Base-by-base conservation (phyloP, 2,329 filamentous ascomycete genomes). In the Penicillium sumatraense region DNA sequence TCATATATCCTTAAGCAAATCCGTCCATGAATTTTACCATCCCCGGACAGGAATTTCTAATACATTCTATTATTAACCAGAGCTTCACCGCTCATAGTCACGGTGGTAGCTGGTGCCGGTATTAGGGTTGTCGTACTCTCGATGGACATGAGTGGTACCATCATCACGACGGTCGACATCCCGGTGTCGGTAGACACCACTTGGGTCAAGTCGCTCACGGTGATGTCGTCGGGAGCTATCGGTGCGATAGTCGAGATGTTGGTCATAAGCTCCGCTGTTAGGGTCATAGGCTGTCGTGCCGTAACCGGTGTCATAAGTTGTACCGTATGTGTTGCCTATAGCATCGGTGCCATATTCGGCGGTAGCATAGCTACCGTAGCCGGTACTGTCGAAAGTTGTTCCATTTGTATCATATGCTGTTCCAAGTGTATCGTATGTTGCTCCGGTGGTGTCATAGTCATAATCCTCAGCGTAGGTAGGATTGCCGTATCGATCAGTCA, bases 51-150 rank as follows among this genome's bases (percentile, higher is more conserved):
- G 27, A 18, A 36, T 42, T 42, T 5, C 7, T 44, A 27, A 26
- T 27, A 44, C 29, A 23, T n/a, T 2, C 23, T 10, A 14, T 6
- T 14, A 44, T 14, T 14, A 16, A 7, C 24, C 20, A 16, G n/a
- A 11, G 20, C 24, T 46, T 56, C 61, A 67, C 29, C 65, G 58
- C 54, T 72, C 68, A 57, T 69, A 71, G 49, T 72, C 70, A 20
- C 68, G 62, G 40, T 71, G 68, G 54, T 71, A 71, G 49, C 63
- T 68, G 33, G 68, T 72, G 45, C 69, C 68, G 2, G 68, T 72
- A 51, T 71, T 72, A 16, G 69, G 68, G 38, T 71, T 71, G 26
- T 65, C 62, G 44, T 72, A 72, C 54, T 72, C 70, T 29, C 67
- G 61, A 49, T 71, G 69, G 50, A 70, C 67, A 36, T 62, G 67